Evolutionary conservation across 2,329 filamentous ascomycete species (phyloP), one percentile per base, ranked within the genome.

Genomic region (Diaporthe ampelina): DNA sequence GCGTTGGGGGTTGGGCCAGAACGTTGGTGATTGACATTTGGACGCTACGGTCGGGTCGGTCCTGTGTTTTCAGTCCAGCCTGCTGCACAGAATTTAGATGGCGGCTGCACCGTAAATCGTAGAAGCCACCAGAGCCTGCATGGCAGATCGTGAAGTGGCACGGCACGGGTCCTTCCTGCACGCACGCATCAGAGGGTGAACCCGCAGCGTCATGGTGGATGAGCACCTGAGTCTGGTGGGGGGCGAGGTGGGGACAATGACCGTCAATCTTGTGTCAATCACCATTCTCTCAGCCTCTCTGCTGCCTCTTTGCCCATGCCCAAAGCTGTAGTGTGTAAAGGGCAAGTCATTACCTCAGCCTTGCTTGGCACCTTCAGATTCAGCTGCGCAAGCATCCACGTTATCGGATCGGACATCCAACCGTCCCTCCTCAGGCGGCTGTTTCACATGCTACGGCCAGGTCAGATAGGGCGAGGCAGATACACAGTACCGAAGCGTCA

Each of bases 331-430:
- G 13, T 35, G 17, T 19, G 17, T 45, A 19, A 37, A 26, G 37
- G 19, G 32, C 32, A 68, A 13, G 48, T 68, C 48, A 68, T 52
- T 26, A 32, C 72, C 72, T 70, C 72, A 73, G 72, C 72, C 72
- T 70, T 70, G 72, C 72, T 63, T 61, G 57, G 65, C 56, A 32
- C n/a, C 59, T 43, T 70, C 65, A 63, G 45, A 50, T 29, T 73
- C 57, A 63, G 56, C 72, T 61, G 72, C 37, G 29, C 72, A 59
- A 54, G 72, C 63, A 68, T 68, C 48, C 61, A 37, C 45, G 6
- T 32, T 63, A 40, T 50, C 61, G 43, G 61, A 67, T 52, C 61
- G 43, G 61, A 67, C 11, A 40, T 63, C 37, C 40, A 63, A 63
- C 40, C 29, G n/a, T 50, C 43, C 5, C 61, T 50, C 29, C n/a